Conservation (phyloP, 768 basidiomycete genomes). For the Lentinula aciculospora region DNA sequence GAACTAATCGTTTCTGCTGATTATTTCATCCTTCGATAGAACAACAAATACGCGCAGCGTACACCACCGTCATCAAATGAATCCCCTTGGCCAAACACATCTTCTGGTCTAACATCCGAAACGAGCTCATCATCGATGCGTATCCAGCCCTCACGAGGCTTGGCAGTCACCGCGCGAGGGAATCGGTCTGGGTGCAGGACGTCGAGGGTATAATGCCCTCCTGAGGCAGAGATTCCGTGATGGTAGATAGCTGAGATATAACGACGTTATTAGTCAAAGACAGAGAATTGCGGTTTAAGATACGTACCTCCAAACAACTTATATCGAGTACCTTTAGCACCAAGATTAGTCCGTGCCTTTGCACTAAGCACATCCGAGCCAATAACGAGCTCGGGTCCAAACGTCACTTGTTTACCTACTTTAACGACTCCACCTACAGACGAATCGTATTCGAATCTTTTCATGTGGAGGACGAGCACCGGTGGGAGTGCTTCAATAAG, state of each 20-base stretch:
- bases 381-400: constrained; percentile 74
- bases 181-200: constrained; percentile 72
- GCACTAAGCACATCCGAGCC: constrained; percentile 64
- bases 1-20: background rate
- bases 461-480: constrained; percentile 83
- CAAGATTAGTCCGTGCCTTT: constrained; percentile 22
- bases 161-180: constrained; percentile 22
- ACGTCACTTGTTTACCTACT: constrained; percentile 74
- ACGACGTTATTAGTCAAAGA: background rate
- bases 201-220: constrained; percentile 94
- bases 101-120: constrained; percentile 63
- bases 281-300: background rate
- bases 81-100: constrained; percentile 57
- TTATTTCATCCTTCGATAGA: constrained; percentile 62
- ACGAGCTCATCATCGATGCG: constrained; percentile 92
- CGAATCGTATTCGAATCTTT: constrained; percentile 85
- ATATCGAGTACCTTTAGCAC: constrained; percentile 48
- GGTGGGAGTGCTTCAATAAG: constrained; percentile 82
- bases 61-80: constrained; percentile 41
- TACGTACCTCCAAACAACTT: constrained; percentile 77
- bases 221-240: constrained; percentile 84
- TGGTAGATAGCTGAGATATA: constrained; percentile 72
- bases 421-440: constrained; percentile 76
- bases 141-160: constrained; percentile 72
- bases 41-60: constrained; percentile 81